These are phyloP conservation scores for Pseudocercospora pini-densiflorae DNA, from an alignment of 2,329 filamentous ascomycete species.

Conservation along the genomic window DNA sequence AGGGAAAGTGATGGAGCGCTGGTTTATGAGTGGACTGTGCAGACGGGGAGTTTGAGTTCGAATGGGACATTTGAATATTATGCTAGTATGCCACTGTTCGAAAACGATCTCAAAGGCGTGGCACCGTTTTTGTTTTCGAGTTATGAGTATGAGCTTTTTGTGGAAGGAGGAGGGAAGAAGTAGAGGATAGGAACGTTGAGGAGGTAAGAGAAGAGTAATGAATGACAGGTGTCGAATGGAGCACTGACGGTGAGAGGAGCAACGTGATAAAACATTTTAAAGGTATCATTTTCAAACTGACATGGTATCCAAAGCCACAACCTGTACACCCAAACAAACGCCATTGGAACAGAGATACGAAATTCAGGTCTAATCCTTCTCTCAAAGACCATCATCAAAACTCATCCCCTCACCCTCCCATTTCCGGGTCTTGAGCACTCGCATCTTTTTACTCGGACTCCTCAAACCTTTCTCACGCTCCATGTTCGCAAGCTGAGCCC, in stretches of 20 bases:
- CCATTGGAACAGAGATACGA: not conserved
- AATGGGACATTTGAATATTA: no score
- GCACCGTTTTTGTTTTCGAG: not conserved
- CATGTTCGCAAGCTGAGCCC: slow-evolving; percentile 44
- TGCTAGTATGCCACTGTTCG: not conserved
- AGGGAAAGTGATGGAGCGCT: no score
- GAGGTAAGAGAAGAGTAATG: no score
- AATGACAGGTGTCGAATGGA: no score
- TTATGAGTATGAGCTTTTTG: not conserved
- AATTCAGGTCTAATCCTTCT: not conserved
- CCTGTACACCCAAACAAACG: not conserved
- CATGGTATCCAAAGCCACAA: not conserved
- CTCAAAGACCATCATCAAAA: slow-evolving; percentile 29
- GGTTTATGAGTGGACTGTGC: no score
- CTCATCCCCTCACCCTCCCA: slow-evolving; percentile 47
- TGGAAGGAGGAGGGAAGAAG: not conserved
- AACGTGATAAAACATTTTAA: no score
- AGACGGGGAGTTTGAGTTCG: no score
- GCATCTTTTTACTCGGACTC: slow-evolving; percentile 55
- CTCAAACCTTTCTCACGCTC: slow-evolving; percentile 47
- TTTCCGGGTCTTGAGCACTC: slow-evolving; percentile 54
- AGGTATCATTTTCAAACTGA: not conserved
- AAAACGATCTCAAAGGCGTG: not conserved
- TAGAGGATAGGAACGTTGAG: no score
- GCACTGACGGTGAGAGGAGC: no score